Conservation (phyloP, 345 rosid genomes). For the Camelina hispida region DNA sequence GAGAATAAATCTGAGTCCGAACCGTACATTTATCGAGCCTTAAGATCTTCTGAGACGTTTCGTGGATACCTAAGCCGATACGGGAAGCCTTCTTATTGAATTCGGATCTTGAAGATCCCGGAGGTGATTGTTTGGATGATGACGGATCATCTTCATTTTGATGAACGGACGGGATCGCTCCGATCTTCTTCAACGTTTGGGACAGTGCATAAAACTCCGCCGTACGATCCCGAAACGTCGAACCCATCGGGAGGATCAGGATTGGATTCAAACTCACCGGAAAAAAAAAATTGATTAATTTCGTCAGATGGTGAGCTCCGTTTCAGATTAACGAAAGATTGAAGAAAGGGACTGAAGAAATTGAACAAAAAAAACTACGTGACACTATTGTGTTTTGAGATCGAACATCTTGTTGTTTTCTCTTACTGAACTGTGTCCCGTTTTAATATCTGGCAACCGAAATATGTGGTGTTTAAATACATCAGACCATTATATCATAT, state of each 20-base stretch:
- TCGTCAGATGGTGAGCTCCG: slow-evolving; percentile 10
- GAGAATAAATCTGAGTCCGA: slow-evolving; percentile 25
- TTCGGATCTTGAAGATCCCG: slow-evolving; percentile 69
- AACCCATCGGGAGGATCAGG: slow-evolving; percentile 50
- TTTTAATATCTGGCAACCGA: slow-evolving; percentile 18
- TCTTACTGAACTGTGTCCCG: background rate
- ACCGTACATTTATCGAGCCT: slow-evolving; percentile 72
- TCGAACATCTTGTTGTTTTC: slow-evolving; percentile 17
- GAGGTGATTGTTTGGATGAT: slow-evolving; percentile 44
- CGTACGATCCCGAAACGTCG: slow-evolving; percentile 77
- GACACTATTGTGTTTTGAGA: background rate
- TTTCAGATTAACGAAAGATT: slow-evolving; percentile 12
- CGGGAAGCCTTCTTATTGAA: slow-evolving; percentile 80
- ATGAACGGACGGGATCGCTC: slow-evolving; percentile 49
- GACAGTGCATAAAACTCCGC: slow-evolving; percentile 77
- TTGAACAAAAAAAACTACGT: background rate
- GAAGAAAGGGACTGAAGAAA: background rate
- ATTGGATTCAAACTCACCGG: slow-evolving; percentile 21
- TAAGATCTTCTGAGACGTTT: slow-evolving; percentile 72
- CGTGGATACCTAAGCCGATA: slow-evolving; percentile 66
- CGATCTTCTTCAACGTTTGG: slow-evolving; percentile 72
- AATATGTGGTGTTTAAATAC: background rate
- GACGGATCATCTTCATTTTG: slow-evolving; percentile 35
- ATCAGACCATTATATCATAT: too few relatives aligned
- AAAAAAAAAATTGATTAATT: background rate